A percentile compares a stretch with the other conserved stretches of the same genome.
Conservation (phyloP, 2,329 filamentous ascomycete genomes). For the Colletotrichum sp. region DNA sequence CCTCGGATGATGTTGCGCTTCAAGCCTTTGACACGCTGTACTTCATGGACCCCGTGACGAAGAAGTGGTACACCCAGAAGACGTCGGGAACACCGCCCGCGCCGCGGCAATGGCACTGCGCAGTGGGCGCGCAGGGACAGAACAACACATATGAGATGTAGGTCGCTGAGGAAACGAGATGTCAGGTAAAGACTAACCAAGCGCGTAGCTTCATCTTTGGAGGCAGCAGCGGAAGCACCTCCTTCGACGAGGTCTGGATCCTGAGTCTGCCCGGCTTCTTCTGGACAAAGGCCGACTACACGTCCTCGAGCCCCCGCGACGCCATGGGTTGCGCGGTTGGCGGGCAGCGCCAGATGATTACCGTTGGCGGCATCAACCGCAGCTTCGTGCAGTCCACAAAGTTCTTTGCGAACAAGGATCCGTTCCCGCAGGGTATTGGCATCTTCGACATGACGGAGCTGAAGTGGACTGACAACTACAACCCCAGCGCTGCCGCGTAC, state of each 20-base stretch:
- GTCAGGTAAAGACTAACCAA: neutral
- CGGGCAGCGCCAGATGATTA: constrained; percentile 23
- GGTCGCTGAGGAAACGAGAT: neutral
- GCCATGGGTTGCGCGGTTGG: constrained; percentile 10
- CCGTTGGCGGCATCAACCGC: constrained; percentile 10
- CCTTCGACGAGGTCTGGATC: constrained; percentile 17
- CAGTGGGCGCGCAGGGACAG: constrained; percentile 6
- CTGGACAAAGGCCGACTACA: constrained; percentile 21
- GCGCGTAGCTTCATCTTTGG: constrained; percentile 19
- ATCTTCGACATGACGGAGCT: constrained; percentile 21
- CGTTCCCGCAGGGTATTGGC: constrained; percentile 18
- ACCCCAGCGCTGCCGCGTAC: constrained; percentile 11
- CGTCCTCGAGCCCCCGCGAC: constrained; percentile 4
- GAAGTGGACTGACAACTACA: constrained; percentile 18
- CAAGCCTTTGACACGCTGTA: constrained; percentile 14
- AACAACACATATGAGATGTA: constrained; percentile 24
- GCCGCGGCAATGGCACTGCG: constrained; percentile 15
- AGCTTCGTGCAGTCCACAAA: neutral
- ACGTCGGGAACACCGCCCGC: constrained; percentile 17
- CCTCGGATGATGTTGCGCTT: neutral
- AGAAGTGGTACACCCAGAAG: constrained; percentile 18
- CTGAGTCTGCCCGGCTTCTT: constrained; percentile 24
- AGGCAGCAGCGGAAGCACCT: constrained; percentile 1
- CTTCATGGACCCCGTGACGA: constrained; percentile 21
- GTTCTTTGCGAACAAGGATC: constrained; percentile 8